These are phyloP conservation scores for Pleurotus platypus DNA, from an alignment of 768 basidiomycete species.

Conservation along the genomic window DNA sequence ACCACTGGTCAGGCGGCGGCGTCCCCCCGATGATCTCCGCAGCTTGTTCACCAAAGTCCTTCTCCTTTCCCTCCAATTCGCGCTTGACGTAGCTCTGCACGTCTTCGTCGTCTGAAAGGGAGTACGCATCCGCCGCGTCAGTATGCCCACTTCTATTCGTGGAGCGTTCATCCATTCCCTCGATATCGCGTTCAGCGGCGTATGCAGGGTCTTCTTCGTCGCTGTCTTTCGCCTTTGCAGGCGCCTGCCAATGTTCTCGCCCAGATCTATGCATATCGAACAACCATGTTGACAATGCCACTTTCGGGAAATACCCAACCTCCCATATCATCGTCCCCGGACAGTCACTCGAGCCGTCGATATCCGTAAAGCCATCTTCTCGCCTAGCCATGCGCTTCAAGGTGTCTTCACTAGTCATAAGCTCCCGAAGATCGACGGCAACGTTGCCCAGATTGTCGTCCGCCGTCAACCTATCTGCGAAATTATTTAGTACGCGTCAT, in stretches of 20 bases:
- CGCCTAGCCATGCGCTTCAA: conserved; percentile 46
- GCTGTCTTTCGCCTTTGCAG: neutral
- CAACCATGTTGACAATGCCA: conserved; percentile 24
- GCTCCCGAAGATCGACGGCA: conserved; percentile 33
- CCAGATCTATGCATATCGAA: neutral
- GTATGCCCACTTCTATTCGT: neutral
- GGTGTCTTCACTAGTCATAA: conserved; percentile 29
- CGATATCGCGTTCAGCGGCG: neutral
- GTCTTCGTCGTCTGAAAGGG: conserved; percentile 22
- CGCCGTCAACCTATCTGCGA: conserved; percentile 35
- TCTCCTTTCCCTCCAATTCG: conserved; percentile 17
- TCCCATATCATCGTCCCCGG: conserved; percentile 44
- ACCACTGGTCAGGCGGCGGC: conserved; percentile 57
- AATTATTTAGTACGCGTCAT: neutral
- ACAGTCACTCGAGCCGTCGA: conserved; percentile 20
- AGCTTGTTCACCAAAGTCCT: conserved; percentile 29
- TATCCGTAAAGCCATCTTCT: conserved; percentile 38
- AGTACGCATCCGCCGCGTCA: conserved; percentile 1
- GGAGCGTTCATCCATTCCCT: neutral
- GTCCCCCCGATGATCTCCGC: conserved; percentile 41
- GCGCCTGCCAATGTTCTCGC: neutral
- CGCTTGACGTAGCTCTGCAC: conserved; percentile 25
- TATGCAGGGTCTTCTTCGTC: neutral
- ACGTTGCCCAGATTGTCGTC: conserved; percentile 49
- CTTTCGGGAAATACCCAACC: conserved; percentile 50